Evolutionary conservation across 139 green algal species (phyloP), one percentile per base, ranked within the genome.

Genomic region (Ettlia oleoabundans): DNA sequence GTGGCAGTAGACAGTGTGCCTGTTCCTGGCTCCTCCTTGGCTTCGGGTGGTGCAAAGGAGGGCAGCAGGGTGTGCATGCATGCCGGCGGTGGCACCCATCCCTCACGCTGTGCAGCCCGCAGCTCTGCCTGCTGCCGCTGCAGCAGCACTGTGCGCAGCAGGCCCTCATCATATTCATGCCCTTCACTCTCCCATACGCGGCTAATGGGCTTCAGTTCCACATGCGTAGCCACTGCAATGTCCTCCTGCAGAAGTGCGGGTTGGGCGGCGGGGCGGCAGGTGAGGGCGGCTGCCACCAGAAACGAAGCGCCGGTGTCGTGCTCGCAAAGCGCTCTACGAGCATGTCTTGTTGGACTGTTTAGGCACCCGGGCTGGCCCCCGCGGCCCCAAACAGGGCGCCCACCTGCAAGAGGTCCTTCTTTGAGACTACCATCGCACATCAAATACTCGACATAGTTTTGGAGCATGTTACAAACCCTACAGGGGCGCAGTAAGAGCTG

Each of bases 161-260:
- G 33, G n/a, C 40, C 62, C n/a, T 80, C 73, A 64, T 80, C 73
- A 37, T 80, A 41, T n/a, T 80, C 73, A 28, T 80, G 73, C 24
- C 73, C 53, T 52, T 51, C 38, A 24, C 35, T 53, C 53, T 69
- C 73, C 73, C 73, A 80, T 53, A 53, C 33, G 9, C 73, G 73
- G 19, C 22, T 7, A 30, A 80, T 80, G 51, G 78, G 78, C 43
- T 63, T 62, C 3, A 84, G 65, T 7, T 84, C 65, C 9, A 64
- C 68, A 24, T 84, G 67, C 0, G 10, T 51, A 13, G 52, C 80
- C 38, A 80, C 51, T 2, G 74, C 65, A 7, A 85, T 52, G 47
- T 85, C 80, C 61, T 85, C 80, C 26, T 5, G 42, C 75, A 81
- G 4, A 64, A 73, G 40, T 9, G 18, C 15, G 21, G 21, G 5